Percentiles rank a stretch among this genome's conserved stretches.
Conservation (phyloP, 768 basidiomycete genomes). For the Pholiota molesta region DNA sequence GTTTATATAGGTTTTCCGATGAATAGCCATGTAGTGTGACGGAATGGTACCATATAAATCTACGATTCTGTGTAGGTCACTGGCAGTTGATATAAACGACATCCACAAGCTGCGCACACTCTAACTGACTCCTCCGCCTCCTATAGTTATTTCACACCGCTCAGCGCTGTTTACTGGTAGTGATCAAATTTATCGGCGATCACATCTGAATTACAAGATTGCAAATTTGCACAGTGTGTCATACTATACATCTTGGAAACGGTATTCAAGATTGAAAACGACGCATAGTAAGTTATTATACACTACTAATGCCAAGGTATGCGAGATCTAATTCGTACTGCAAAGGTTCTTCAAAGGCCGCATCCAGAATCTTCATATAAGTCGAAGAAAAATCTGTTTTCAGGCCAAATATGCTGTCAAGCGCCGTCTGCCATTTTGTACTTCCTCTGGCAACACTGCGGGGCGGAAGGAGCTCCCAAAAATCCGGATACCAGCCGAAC, state of each 20-base stretch:
- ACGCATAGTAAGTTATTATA: not conserved
- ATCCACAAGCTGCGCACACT: no score
- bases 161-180: no score
- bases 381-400: not conserved
- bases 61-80: no score
- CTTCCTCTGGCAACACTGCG: not conserved
- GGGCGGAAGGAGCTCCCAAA: not conserved
- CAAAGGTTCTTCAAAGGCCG: not conserved
- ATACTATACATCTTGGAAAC: no score
- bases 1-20: no score
- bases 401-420: not conserved
- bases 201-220: not conserved
- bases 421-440: not conserved
- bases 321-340: not conserved
- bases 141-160: no score
- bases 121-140: no score
- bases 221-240: no score
- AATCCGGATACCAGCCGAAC: not conserved
- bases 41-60: no score
- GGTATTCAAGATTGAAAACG: no score
- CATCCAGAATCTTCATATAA: not conserved
- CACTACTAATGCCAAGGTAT: not conserved
- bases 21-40: no score
- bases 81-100: no score
- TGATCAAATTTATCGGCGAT: not conserved